Conservation (phyloP, 306 rosid species). For the Styphnolobium japonicum region DNA sequence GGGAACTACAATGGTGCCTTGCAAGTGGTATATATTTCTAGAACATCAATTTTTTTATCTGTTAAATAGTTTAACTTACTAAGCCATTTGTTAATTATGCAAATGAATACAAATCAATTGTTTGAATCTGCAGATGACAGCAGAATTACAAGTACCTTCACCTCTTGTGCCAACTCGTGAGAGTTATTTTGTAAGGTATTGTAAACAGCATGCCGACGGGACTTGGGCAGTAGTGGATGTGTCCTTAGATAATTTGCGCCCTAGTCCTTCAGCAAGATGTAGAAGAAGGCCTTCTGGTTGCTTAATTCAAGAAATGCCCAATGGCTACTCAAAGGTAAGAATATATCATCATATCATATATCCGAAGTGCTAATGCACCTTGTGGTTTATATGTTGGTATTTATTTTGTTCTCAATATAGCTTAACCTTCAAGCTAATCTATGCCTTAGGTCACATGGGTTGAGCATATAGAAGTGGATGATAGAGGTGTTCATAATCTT, state of each 20-base stretch:
- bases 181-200: constrained; percentile 85
- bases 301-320: constrained; percentile 94
- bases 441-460: constrained; percentile 78
- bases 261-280: constrained; percentile 53
- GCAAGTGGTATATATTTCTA: constrained; percentile 72
- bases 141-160: constrained; percentile 91
- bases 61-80: not conserved
- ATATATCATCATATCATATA: not conserved
- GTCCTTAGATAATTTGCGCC: constrained; percentile 79
- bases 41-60: not conserved
- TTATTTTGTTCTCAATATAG: not conserved
- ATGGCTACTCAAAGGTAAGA: constrained; percentile 86
- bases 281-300: constrained; percentile 97
- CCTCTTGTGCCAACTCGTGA: constrained; percentile 94
- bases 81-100: not conserved
- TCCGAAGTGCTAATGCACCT: not conserved
- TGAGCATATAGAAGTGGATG: constrained; percentile 91
- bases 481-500: constrained; percentile 84
- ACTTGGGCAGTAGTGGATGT: constrained; percentile 97
- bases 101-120: not conserved
- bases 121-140: constrained; percentile 66
- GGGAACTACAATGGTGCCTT: constrained; percentile 97
- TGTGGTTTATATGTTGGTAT: not conserved
- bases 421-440: not conserved
- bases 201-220: constrained; percentile 81